phyloP scores from a whole-genome alignment of 352 stramenopile species.

The Globisporangium paroecandrum region DNA sequence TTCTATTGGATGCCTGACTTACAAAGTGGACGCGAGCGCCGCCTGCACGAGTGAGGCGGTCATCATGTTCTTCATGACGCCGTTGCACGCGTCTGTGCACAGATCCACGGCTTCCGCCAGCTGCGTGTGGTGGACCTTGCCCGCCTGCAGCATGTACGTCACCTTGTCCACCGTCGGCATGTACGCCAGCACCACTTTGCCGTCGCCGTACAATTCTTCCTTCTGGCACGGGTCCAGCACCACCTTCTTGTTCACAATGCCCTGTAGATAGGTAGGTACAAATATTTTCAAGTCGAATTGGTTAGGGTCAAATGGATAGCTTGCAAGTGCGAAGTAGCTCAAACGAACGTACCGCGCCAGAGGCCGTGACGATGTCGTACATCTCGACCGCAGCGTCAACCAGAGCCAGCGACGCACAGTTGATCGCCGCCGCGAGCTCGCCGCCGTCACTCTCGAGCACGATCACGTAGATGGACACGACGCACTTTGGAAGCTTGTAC shows the following conservation, averaged over 20 bases:
- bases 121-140: constrained; percentile 68
- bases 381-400: constrained; percentile 90
- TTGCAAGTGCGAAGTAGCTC: too few relatives aligned
- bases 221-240: constrained; percentile 70
- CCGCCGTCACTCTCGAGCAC: constrained; percentile 86
- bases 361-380: constrained; percentile 86
- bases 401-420: constrained; percentile 84
- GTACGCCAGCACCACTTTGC: constrained; percentile 75
- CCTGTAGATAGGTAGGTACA: constrained; percentile 19
- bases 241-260: constrained; percentile 49
- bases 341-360: constrained; percentile 33
- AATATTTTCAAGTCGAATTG: too few relatives aligned
- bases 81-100: constrained; percentile 77
- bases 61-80: constrained; percentile 49
- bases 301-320: too few relatives aligned
- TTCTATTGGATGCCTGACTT: constrained; percentile 1
- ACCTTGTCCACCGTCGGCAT: constrained; percentile 82
- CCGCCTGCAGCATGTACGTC: constrained; percentile 86
- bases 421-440: constrained; percentile 79
- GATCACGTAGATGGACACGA: constrained; percentile 87
- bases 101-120: constrained; percentile 86
- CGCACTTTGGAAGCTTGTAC: constrained; percentile 86
- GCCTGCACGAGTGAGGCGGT: constrained; percentile 57
- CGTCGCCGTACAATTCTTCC: constrained; percentile 59
- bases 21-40: constrained; percentile 18